Evolutionary conservation across 164 flowering plant genomes (phyloP), one percentile per base, ranked within the genome.

Genomic region (Vitis amurensis): DNA sequence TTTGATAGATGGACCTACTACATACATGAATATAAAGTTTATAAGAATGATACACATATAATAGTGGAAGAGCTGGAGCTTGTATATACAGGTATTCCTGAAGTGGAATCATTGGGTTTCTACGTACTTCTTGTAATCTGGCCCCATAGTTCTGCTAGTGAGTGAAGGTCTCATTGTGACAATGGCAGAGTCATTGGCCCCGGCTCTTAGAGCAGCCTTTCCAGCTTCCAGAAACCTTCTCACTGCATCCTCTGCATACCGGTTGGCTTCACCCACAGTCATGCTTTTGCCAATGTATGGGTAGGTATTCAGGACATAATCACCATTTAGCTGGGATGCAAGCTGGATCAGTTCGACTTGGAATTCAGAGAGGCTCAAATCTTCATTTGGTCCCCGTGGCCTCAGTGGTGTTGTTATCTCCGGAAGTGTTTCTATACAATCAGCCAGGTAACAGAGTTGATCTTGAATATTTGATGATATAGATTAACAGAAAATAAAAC

Each of bases 91-190:
- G 10, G 8, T 14, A 19, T 2, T 1, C 14, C 1, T 10, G 15
- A 31, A 51, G 64, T 14, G 12, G 53, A 50, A 61, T 79, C 68
- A 81, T 19, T 74, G 69, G 59, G 72, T 47, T 50, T 75, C 59
- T 15, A 61, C 11, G 13, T 61, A 71, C 23, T 64, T 50, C 37
- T 53, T 65, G 16, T 53, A 55, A 47, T 63, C 78, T 29, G 75
- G 75, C 29, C 59, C 64, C 10, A 75, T 23, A 1, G 71, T 66
- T 70, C 97, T 76, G 81, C 89, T 95, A 1, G 97, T 89, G 57
- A 95, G 93, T 30, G 99, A 85, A 51, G 98, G 96, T 68, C 91
- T 88, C 99, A 93, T 95, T 3, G 90, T 90, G 9, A 93, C 93
- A 66, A 93, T 83, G n/a, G 90, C 87, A 56, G 97, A 86, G 37